Evolutionary conservation across 2,329 filamentous ascomycete species (phyloP).

Genomic region (Pseudohalonectria lignicola): DNA sequence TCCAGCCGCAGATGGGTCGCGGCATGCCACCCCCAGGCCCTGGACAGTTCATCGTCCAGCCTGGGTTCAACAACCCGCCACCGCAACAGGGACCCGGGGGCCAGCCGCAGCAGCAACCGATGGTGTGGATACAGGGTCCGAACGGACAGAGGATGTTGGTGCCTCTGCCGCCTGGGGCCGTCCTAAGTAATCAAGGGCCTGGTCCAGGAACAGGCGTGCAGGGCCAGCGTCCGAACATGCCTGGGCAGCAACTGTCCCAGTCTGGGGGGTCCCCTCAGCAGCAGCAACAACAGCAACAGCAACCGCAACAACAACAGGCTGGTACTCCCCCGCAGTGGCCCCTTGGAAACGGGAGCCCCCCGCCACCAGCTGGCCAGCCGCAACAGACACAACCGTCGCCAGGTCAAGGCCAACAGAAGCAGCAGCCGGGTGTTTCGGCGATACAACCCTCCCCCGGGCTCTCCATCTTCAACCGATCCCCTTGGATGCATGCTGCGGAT

Average conservation of each 20-base stretch:
- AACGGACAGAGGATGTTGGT: background rate
- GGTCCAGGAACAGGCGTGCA: no score
- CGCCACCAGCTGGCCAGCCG: background rate
- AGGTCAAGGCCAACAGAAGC: background rate
- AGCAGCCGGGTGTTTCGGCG: background rate
- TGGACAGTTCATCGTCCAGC: no score
- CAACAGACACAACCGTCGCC: conserved; percentile 3
- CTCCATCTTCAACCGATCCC: background rate
- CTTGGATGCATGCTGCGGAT: no score
- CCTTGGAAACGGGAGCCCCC: background rate
- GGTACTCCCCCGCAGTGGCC: background rate
- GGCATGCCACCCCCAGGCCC: conserved; percentile 3
- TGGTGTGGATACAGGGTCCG: background rate
- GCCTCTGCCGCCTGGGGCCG: background rate
- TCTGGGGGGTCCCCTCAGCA: background rate
- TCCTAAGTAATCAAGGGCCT: background rate
- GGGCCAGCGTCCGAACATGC: background rate
- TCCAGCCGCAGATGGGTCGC: conserved; percentile 1
- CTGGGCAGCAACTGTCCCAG: conserved; percentile 1
- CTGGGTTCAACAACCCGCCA: background rate
- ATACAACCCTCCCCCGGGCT: background rate
- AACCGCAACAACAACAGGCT: background rate
- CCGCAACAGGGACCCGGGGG: background rate
- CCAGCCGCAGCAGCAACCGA: background rate
- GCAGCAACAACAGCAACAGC: background rate